Percentiles rank a stretch among this genome's conserved stretches.
Evolutionary conservation across 306 rosid species (phyloP).

Genomic region (Begonia masoniana): DNA sequence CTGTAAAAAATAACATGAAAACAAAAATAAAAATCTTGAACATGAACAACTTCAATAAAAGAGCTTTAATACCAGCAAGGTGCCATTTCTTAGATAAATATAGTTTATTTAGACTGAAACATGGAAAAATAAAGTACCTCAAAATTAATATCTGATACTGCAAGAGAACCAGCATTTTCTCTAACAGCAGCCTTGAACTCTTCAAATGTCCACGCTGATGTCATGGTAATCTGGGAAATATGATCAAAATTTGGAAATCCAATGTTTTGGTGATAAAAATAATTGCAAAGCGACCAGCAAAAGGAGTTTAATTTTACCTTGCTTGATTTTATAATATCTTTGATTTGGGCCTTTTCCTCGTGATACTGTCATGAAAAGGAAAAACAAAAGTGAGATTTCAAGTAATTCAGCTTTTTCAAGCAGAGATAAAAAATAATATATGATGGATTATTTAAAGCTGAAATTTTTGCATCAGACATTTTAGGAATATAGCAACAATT

Average conservation of each 20-base stretch:
- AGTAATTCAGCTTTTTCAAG: too few relatives aligned
- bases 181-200: slow-evolving; percentile 53
- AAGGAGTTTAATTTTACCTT: slow-evolving; percentile 42
- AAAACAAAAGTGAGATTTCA: background rate
- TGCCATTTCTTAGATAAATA: too few relatives aligned
- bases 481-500: too few relatives aligned
- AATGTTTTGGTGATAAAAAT: background rate
- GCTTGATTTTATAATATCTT: slow-evolving; percentile 61
- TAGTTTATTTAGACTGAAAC: too few relatives aligned
- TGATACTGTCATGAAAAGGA: slow-evolving; percentile 44
- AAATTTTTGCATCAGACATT: too few relatives aligned
- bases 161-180: slow-evolving; percentile 41
- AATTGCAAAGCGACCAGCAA: background rate
- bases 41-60: too few relatives aligned
- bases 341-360: slow-evolving; percentile 67
- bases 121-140: slow-evolving; percentile 35
- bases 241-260: slow-evolving; percentile 11
- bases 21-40: too few relatives aligned
- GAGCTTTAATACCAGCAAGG: too few relatives aligned
- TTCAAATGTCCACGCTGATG: slow-evolving; percentile 52
- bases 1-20: too few relatives aligned
- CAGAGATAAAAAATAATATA: too few relatives aligned
- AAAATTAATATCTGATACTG: slow-evolving; percentile 63
- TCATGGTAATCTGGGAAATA: slow-evolving; percentile 37
- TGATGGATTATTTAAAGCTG: too few relatives aligned